Conservation (phyloP, 2,329 filamentous ascomycete species). For the Delphinella strobiligena region DNA sequence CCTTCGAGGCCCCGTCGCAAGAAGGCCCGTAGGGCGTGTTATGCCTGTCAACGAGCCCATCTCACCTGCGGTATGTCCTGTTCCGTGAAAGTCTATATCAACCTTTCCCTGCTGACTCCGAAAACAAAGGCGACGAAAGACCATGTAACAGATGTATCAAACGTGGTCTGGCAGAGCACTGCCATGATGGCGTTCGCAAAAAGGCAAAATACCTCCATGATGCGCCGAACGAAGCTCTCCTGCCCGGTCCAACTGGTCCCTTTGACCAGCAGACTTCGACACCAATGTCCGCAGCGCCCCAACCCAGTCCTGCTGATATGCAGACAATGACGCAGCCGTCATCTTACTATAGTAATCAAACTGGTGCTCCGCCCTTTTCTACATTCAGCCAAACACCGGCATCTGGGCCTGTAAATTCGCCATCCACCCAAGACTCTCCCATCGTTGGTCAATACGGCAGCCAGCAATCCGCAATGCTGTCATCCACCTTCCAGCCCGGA, state of each 20-base stretch:
- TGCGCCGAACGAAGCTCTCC: constrained; percentile 76
- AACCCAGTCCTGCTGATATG: not conserved
- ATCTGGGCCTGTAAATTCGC: constrained; percentile 24
- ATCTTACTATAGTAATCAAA: constrained; percentile 6
- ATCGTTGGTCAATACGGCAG: constrained; percentile 41
- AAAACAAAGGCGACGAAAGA: constrained; percentile 68
- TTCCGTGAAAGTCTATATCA: not conserved
- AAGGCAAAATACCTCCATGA: constrained; percentile 99
- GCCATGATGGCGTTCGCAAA: constrained; percentile 92
- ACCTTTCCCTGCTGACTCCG: constrained; percentile 1
- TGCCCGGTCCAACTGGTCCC: constrained; percentile 49
- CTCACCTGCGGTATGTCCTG: constrained; percentile 86
- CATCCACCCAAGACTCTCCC: constrained; percentile 31
- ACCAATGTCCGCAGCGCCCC: not conserved
- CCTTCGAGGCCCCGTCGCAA: constrained; percentile 80
- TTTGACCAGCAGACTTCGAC: not conserved
- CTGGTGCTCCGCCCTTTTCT: constrained; percentile 6
- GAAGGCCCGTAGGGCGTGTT: constrained; percentile 91
- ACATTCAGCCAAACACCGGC: constrained; percentile 8
- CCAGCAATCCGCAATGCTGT: constrained; percentile 2
- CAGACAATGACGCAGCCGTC: constrained; percentile 13
- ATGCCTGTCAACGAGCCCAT: constrained; percentile 93
- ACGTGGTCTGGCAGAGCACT: constrained; percentile 77
- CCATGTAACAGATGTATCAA: constrained; percentile 93
- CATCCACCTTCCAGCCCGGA: not conserved